phyloP scores from a whole-genome alignment of 2,329 filamentous ascomycete genomes.

The Madurella fahalii region DNA sequence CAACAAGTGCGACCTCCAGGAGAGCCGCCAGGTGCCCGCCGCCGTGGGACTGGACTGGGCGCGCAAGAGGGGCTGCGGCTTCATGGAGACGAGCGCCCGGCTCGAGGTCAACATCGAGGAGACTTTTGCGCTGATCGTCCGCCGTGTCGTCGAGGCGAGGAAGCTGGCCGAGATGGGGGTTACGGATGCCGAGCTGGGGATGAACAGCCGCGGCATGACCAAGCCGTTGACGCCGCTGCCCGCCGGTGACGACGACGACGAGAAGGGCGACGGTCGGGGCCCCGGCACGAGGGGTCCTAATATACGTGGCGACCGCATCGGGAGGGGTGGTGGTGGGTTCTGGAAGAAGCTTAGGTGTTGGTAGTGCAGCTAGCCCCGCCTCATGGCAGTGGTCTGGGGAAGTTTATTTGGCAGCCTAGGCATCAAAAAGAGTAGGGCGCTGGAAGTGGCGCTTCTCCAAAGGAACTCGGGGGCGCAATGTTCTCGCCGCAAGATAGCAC shows the following conservation, averaged over 20 bases:
- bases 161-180: constrained; percentile 46
- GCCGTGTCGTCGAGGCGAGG: constrained; percentile 57
- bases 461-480: background rate
- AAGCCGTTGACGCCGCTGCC: constrained; percentile 55
- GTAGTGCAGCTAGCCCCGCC: constrained; percentile 31
- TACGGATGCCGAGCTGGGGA: constrained; percentile 35
- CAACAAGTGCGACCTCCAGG: constrained; percentile 80
- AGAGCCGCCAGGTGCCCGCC: constrained; percentile 64
- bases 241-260: constrained; percentile 27
- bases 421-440: background rate
- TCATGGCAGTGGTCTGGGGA: background rate
- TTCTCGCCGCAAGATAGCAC: background rate
- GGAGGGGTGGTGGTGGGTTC: constrained; percentile 43
- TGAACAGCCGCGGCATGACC: constrained; percentile 51
- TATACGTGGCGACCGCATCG: constrained; percentile 41
- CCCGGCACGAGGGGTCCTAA: constrained; percentile 43
- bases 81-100: constrained; percentile 84
- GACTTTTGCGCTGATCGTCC: constrained; percentile 70
- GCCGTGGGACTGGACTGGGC: constrained; percentile 74
- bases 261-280: constrained; percentile 35
- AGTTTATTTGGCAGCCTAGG: background rate
- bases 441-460: background rate
- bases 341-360: constrained; percentile 56
- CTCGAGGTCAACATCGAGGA: constrained; percentile 87
- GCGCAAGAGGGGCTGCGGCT: constrained; percentile 66